Base-by-base conservation (phyloP, 768 basidiomycete species). In the Galerina marginata region DNA sequence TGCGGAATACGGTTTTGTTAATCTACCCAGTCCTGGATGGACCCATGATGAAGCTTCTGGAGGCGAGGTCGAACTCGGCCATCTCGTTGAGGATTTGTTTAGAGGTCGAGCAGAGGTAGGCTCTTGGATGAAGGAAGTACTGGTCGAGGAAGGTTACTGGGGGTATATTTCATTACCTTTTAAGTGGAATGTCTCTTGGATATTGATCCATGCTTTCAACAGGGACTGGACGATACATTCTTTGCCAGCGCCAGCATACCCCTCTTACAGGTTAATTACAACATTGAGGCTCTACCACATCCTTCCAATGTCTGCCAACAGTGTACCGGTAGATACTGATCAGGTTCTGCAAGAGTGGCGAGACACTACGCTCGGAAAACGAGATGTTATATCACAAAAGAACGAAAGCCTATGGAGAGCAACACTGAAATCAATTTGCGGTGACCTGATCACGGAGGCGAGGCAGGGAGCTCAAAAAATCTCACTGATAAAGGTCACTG, bases 1-100 rank as follows among this genome's bases (percentile, higher is more conserved):
- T 69, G 81, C 87, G 20, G 96, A 99, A 71, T 99, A 99, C 73
- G 96, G 96, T 0, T 99, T 99, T 71, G 82, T 91, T 36, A 81
- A 83, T 63, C 29, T 62, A 14, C 65, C 77, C 14, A 64, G 72
- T 9, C 55, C 70, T 10, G 71, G 75, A 10, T 71, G 60, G 9
- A 47, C 74, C 25, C 49, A 56, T 16, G 62, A 62, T 12, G 75
- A 76, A 20, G 63, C 63, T 9, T 69, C 75, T 33, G 66, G 74
- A 6, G 85, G 84, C 14, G 89, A 93, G 64, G 80, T 92, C 14
- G 84, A 90, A 56, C 75, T 96, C 2, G 84, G 87, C 56, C 77
- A 80, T 15, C 59, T 81, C 9, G 67, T 89, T 6, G 82, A 86
- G 60, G 67, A 68, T 15, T 56, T 89, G 51, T 84, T 95, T 55